These are phyloP conservation scores for Halophytophthora polymorphica DNA, from an alignment of 352 stramenopile genomes.

Conservation along the genomic window DNA sequence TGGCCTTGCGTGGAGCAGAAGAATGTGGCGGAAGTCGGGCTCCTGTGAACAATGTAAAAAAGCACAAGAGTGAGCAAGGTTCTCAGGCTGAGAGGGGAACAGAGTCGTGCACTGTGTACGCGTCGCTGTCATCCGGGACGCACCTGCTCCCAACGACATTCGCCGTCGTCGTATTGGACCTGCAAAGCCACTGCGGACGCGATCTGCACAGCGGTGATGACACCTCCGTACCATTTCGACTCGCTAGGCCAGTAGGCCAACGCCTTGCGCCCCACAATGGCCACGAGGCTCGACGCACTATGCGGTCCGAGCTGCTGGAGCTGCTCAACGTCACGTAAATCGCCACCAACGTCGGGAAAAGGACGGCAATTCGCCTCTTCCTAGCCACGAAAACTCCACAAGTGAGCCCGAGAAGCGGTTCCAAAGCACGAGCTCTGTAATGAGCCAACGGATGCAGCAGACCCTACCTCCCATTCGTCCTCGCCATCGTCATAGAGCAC, in stretches of 20 bases:
- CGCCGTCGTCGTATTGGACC: slow-evolving; percentile 50
- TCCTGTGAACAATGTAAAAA: slow-evolving; percentile 15
- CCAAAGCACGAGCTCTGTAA: slow-evolving; percentile 3
- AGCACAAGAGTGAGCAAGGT: slow-evolving; percentile 1
- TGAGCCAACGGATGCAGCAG: too few species aligned
- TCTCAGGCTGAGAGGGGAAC: not conserved
- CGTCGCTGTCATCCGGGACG: not conserved
- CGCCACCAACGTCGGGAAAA: slow-evolving; percentile 6
- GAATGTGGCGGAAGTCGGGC: slow-evolving; percentile 30
- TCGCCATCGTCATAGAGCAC: slow-evolving; percentile 56
- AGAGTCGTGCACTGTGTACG: not conserved
- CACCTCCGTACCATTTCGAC: slow-evolving; percentile 38
- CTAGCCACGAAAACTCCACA: slow-evolving; percentile 3
- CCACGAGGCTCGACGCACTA: not conserved
- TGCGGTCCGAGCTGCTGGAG: slow-evolving; percentile 28
- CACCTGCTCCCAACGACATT: slow-evolving; percentile 45
- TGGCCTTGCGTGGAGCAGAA: slow-evolving; percentile 18
- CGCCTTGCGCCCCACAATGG: slow-evolving; percentile 14
- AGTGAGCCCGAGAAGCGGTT: not conserved
- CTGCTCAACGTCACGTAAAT: slow-evolving; percentile 21
- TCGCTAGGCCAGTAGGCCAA: slow-evolving; percentile 44
- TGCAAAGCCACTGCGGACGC: slow-evolving; percentile 16
- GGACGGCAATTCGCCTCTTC: slow-evolving; percentile 7
- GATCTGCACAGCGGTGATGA: slow-evolving; percentile 12
- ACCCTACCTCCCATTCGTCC: slow-evolving; percentile 35